phyloP scores from a whole-genome alignment of 2,329 filamentous ascomycete species.

The Pestalotiopsis sp. region DNA sequence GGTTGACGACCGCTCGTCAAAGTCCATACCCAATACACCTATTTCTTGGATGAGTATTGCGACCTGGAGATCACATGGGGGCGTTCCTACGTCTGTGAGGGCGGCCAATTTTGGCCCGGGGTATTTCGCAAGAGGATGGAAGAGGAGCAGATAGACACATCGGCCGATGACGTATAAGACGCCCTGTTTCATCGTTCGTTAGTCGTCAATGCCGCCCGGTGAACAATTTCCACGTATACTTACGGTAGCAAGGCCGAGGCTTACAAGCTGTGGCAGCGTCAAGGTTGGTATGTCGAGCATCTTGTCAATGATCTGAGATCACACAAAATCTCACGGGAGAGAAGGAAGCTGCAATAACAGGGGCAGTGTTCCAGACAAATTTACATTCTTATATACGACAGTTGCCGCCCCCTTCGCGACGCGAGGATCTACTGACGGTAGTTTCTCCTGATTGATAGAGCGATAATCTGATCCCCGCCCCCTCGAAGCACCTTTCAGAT shows the following conservation, averaged over 20 bases:
- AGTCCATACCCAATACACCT: conserved; percentile 24
- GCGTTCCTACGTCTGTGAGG: conserved; percentile 22
- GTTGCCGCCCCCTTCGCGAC: not conserved
- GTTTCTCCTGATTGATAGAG: not conserved
- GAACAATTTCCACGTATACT: not conserved
- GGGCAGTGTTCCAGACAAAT: not conserved
- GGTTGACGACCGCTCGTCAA: conserved; percentile 26
- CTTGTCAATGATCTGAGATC: not conserved
- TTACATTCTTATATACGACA: not conserved
- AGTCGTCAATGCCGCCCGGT: not conserved
- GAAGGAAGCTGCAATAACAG: not conserved
- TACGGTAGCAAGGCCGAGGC: not conserved
- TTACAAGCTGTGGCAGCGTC: not conserved
- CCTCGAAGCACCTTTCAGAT: not conserved
- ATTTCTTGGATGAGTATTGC: not conserved
- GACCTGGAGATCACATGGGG: too few relatives aligned
- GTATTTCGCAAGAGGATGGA: conserved; percentile 30
- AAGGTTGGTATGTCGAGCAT: not conserved
- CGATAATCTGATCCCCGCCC: not conserved
- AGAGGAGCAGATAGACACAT: conserved; percentile 26
- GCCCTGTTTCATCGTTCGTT: not conserved
- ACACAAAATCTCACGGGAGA: not conserved
- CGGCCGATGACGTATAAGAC: conserved; percentile 19
- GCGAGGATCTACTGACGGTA: not conserved
- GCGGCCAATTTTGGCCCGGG: conserved; percentile 29